Evolutionary conservation across 2,329 filamentous ascomycete genomes (phyloP).

Genomic region (Epichloe amarillans): DNA sequence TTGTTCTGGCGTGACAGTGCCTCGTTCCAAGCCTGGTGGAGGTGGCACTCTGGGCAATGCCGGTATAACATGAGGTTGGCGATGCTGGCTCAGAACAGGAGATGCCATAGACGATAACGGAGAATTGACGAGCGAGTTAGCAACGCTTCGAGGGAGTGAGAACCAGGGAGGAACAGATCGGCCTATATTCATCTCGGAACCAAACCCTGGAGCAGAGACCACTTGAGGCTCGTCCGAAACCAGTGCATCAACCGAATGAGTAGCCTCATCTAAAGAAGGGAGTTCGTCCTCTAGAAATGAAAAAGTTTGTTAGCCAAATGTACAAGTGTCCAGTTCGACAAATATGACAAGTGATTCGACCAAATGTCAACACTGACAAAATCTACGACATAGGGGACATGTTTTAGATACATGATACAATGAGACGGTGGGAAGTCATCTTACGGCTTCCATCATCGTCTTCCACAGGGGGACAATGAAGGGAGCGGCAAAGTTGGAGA

Average conservation of each 20-base stretch:
- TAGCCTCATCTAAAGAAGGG: constrained; percentile 47
- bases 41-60: constrained; percentile 14
- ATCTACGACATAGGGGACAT: constrained; percentile 6
- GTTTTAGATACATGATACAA: constrained; percentile 7
- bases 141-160: constrained; percentile 9
- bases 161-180: constrained; percentile 21
- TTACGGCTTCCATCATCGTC: constrained; percentile 50
- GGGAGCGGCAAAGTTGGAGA: constrained; percentile 21
- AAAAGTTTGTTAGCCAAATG: constrained; percentile 26
- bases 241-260: constrained; percentile 52
- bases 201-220: constrained; percentile 3
- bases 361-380: constrained; percentile 7
- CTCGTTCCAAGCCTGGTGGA: constrained; percentile 14
- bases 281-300: constrained; percentile 46
- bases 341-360: constrained; percentile 16
- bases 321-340: constrained; percentile 13
- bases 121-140: constrained; percentile 1
- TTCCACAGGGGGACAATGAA: constrained; percentile 33
- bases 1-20: constrained; percentile 20
- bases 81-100: constrained; percentile 10
- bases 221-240: constrained; percentile 43
- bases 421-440: constrained; percentile 24
- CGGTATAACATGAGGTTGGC: constrained; percentile 13
- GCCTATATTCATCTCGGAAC: constrained; percentile 5
- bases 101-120: constrained; percentile 9